These are phyloP conservation scores for Sechiopsis laciniata DNA, from an alignment of 306 rosid species.

Conservation along the genomic window DNA sequence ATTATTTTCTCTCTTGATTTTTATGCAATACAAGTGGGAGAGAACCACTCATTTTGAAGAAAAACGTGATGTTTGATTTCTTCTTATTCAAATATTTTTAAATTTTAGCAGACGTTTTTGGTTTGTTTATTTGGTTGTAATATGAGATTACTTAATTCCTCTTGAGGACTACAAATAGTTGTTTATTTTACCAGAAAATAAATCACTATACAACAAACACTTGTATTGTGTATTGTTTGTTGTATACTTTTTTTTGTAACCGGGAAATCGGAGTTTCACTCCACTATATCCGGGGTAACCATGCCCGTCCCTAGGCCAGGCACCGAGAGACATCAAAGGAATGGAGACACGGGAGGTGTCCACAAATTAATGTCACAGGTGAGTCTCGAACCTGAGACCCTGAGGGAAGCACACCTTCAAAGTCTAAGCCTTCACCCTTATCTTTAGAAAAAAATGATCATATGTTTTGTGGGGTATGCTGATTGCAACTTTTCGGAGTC, in stretches of 20 bases:
- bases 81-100: not conserved
- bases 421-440: too few relatives aligned
- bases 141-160: not conserved
- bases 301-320: too few relatives aligned
- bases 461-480: not conserved
- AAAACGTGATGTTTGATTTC: constrained; percentile 1
- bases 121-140: not conserved
- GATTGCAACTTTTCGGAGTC: not conserved
- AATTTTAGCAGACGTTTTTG: not conserved
- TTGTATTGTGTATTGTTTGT: not conserved
- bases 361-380: too few relatives aligned
- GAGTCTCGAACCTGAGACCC: too few relatives aligned
- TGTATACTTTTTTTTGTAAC: not conserved
- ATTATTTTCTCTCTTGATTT: not conserved
- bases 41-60: not conserved
- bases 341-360: too few relatives aligned
- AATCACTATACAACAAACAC: not conserved
- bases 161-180: not conserved
- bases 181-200: not conserved
- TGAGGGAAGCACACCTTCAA: too few relatives aligned
- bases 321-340: too few relatives aligned
- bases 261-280: too few relatives aligned
- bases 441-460: too few relatives aligned
- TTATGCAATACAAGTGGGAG: not conserved
- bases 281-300: too few relatives aligned